Conservation (phyloP, 805 yeast genomes). For the Sugiyamaella boreocaroliniensis region DNA sequence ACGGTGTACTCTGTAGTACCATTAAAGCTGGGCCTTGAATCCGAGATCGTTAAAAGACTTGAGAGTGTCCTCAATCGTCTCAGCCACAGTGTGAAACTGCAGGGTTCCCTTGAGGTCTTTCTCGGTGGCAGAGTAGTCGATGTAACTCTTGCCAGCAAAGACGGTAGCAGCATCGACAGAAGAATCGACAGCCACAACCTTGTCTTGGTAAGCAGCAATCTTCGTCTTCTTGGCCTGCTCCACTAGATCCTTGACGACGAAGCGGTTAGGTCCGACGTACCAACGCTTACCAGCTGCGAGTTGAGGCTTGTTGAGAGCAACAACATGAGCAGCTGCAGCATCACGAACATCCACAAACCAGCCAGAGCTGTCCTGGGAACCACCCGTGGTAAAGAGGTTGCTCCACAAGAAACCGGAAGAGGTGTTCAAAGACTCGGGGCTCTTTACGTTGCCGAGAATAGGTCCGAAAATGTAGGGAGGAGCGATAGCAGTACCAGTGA, state of each 20-base stretch:
- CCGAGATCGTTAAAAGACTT: background rate
- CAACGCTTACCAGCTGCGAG: slow-evolving; percentile 20
- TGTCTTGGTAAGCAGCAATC: slow-evolving; percentile 1
- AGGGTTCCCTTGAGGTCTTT: background rate
- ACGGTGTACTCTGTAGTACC: too few relatives aligned
- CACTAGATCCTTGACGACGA: slow-evolving; percentile 24
- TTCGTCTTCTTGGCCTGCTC: slow-evolving; percentile 34
- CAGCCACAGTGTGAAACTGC: background rate
- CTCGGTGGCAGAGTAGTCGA: background rate
- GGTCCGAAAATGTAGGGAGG: slow-evolving; percentile 33
- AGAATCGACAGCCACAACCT: background rate
- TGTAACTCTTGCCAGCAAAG: background rate
- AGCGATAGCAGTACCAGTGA: slow-evolving; percentile 23
- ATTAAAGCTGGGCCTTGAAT: too few relatives aligned
- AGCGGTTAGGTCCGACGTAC: slow-evolving; percentile 23
- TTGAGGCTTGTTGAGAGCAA: slow-evolving; percentile 39
- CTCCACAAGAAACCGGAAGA: slow-evolving; percentile 14
- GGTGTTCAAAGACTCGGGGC: slow-evolving; percentile 17
- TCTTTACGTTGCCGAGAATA: slow-evolving; percentile 22
- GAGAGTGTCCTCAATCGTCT: background rate
- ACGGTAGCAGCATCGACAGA: background rate
- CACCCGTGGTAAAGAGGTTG: slow-evolving; percentile 14
- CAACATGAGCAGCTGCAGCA: slow-evolving; percentile 51
- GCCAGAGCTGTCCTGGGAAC: background rate
- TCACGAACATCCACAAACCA: slow-evolving; percentile 50